Evolutionary conservation across 2,329 filamentous ascomycete species (phyloP), one percentile per base, ranked within the genome.

Genomic region (Podosphaera aphanis): DNA sequence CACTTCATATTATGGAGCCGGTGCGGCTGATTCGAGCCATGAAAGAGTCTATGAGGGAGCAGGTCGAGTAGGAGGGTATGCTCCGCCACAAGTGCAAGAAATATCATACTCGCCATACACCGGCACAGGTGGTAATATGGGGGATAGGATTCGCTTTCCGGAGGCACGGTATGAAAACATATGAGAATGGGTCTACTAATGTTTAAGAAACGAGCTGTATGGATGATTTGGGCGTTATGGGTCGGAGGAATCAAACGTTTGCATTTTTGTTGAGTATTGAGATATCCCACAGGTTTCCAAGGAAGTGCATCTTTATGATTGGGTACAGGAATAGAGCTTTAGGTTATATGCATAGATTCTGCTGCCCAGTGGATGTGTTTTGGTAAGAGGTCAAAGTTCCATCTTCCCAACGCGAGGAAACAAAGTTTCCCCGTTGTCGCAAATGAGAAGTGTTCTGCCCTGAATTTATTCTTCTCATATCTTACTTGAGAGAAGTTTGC

Each of bases 141-240:
- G 45, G 7, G 55, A 53, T 2, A 45, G 54, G 38, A 49, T 53
- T 18, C 66, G 69, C 46, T 78, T 77, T 56, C 73, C 74, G 2
- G 59, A 61, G 18, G 74, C 58, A 31, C 67, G 74, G 55, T 77
- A 78, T 56, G 69, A 74, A 49, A 52, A 55, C 49, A 46, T 53
- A 11, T 51, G 49, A 48, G 35, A 35, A 16, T 43, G 6, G 19
- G 16, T 13, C 7, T 23, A 39, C 1, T 39, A 19, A n/a, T 13
- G 15, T 4, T 33, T 4, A 33, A 33, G 15, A n/a, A 7, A 33
- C 15, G 29, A 33, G 11, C 29, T 11, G 29, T 11, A 33, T 33
- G 5, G 29, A 13, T 13, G 29, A 33, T 5, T 13, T 33, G 5
- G 29, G 29, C 29, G 29, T 33, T 33, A 6, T 33, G 29, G 29